Conservation (phyloP, 2,329 filamentous ascomycete species). For the Venturia effusa region DNA sequence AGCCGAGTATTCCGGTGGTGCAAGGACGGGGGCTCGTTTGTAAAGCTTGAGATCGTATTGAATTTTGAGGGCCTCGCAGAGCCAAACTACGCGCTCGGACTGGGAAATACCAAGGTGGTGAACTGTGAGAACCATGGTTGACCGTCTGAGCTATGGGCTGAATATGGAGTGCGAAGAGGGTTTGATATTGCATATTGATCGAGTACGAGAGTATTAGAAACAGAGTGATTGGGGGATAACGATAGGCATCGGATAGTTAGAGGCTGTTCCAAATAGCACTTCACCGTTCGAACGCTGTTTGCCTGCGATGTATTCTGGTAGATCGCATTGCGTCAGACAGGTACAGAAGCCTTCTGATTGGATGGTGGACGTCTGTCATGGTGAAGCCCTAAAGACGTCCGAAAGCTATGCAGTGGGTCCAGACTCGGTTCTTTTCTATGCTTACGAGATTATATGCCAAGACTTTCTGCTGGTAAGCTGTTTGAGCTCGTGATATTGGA, state of each 20-base stretch:
- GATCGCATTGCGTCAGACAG: background rate
- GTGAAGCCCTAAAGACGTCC: background rate
- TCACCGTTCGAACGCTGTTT: background rate
- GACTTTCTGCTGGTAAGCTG: background rate
- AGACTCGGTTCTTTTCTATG: background rate
- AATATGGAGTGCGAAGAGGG: background rate
- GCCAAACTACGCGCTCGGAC: constrained; percentile 45
- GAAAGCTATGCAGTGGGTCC: background rate
- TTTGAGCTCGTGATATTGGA: too few species aligned
- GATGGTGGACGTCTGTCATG: background rate
- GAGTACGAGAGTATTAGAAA: too few species aligned
- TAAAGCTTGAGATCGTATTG: constrained; percentile 30
- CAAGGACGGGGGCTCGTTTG: constrained; percentile 25
- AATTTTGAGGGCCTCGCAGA: constrained; percentile 46
- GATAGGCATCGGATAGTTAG: background rate
- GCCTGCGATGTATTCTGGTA: background rate
- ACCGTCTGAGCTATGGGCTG: background rate
- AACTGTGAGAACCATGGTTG: constrained; percentile 24
- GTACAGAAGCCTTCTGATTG: background rate
- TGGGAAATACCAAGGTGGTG: constrained; percentile 44
- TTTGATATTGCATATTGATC: background rate
- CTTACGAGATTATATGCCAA: background rate
- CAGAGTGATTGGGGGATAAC: background rate
- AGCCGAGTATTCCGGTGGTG: constrained; percentile 25
- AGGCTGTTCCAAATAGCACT: background rate